Conservation (phyloP, 306 rosid species). For the Sechiopsis laciniata region DNA sequence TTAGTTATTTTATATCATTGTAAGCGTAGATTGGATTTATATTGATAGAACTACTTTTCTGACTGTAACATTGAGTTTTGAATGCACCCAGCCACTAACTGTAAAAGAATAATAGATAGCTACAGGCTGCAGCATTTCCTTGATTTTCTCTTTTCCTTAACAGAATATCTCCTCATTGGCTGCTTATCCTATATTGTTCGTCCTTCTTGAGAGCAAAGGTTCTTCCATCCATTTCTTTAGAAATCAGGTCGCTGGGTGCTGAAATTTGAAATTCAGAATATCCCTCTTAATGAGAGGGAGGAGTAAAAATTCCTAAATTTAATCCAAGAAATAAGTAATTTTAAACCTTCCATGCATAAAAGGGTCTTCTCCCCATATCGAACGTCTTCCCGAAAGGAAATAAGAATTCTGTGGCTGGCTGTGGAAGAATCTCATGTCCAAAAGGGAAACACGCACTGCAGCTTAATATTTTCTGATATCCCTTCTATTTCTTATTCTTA, state of each 20-base stretch:
- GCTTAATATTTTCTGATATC: neutral
- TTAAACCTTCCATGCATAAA: neutral
- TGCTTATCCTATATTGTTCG: neutral
- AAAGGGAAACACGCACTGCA: neutral
- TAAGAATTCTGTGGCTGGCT: neutral
- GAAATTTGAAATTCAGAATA: neutral
- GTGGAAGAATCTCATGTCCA: neutral
- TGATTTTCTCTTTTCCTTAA: neutral
- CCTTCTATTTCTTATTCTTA: neutral
- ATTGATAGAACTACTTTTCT: neutral
- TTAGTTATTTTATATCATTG: neutral
- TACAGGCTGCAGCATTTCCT: slow-evolving; percentile 6
- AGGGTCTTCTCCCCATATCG: neutral
- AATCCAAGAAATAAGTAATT: neutral
- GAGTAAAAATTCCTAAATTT: neutral
- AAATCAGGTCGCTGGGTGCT: neutral
- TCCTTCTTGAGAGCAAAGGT: neutral
- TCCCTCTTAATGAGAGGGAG: neutral
- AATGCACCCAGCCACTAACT: neutral
- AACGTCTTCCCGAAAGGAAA: neutral
- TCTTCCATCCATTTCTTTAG: slow-evolving; percentile 3
- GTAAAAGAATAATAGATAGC: neutral
- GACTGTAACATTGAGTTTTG: neutral
- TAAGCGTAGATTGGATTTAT: neutral
- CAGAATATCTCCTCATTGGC: neutral